phyloP scores from a whole-genome alignment of 2,329 filamentous ascomycete genomes.

The Onygena corvina region DNA sequence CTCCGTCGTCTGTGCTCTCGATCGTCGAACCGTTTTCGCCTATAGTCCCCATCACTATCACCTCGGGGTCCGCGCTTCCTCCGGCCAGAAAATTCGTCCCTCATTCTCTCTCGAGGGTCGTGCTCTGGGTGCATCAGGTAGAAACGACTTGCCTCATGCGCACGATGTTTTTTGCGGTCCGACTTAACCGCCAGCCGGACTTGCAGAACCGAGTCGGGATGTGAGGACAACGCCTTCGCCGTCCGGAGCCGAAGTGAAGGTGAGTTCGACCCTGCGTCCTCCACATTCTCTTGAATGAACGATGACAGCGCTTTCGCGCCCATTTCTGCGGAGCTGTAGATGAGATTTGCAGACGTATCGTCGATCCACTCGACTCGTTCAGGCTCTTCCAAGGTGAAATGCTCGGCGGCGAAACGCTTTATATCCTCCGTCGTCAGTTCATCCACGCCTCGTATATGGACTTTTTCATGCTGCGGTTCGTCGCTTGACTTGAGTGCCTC shows the following conservation, averaged over 20 bases:
- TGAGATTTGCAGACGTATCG: conserved; percentile 75
- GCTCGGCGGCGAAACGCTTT: conserved; percentile 57
- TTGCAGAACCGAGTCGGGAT: conserved; percentile 56
- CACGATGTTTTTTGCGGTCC: conserved; percentile 70
- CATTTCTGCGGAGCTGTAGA: conserved; percentile 51
- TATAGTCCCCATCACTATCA: conserved; percentile 33
- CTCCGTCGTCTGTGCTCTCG: conserved; percentile 39
- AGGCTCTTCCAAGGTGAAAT: conserved; percentile 47
- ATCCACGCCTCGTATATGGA: conserved; percentile 77
- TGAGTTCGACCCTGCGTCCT: conserved; percentile 32
- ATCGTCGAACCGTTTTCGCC: conserved; percentile 49
- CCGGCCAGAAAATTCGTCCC: conserved; percentile 41
- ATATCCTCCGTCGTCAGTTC: conserved; percentile 70
- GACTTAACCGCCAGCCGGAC: conserved; percentile 61
- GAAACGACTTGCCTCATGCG: conserved; percentile 71
- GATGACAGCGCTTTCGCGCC: conserved; percentile 44
- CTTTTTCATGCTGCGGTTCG: conserved; percentile 43
- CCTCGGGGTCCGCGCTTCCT: conserved; percentile 29
- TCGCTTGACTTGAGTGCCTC: conserved; percentile 13
- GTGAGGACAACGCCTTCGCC: conserved; percentile 56
- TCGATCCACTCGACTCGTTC: conserved; percentile 84
- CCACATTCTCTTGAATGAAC: conserved; percentile 31
- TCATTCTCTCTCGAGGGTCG: conserved; percentile 62
- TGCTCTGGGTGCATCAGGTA: conserved; percentile 86
- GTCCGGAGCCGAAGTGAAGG: conserved; percentile 53